Evolutionary conservation across 2,329 filamentous ascomycete species (phyloP).

Genomic region (Onygenales sp.): DNA sequence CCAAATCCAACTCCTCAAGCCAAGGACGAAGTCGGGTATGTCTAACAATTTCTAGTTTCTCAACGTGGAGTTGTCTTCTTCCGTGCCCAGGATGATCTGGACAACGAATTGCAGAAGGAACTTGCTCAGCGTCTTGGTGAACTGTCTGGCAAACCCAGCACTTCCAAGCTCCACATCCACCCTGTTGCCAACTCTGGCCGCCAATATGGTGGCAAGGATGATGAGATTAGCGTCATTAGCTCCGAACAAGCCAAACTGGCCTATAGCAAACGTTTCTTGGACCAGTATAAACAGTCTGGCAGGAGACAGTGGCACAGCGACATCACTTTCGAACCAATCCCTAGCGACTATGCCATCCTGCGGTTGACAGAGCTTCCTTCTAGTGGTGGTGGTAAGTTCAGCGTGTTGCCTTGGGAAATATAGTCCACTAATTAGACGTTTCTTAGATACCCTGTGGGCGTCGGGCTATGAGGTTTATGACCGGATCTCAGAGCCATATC

Average conservation of each 20-base stretch:
- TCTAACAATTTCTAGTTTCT: constrained; percentile 30
- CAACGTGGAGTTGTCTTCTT: constrained; percentile 47
- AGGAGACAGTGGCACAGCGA: constrained; percentile 40
- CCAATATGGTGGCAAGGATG: constrained; percentile 37
- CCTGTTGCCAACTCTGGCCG: constrained; percentile 40
- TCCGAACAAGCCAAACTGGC: constrained; percentile 30
- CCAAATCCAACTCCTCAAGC: background rate
- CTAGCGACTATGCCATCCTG: constrained; percentile 40
- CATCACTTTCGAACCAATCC: constrained; percentile 40
- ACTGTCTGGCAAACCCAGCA: constrained; percentile 38
- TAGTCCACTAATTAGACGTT: background rate
- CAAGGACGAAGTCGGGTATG: background rate
- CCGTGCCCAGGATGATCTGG: constrained; percentile 41
- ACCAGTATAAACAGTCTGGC: constrained; percentile 19
- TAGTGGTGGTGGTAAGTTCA: constrained; percentile 29
- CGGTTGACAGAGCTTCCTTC: constrained; percentile 34
- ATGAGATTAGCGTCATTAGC: constrained; percentile 42
- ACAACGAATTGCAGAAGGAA: constrained; percentile 43
- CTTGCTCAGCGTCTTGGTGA: constrained; percentile 41
- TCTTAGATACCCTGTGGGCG: constrained; percentile 34
- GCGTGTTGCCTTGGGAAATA: background rate
- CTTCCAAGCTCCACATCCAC: constrained; percentile 39
- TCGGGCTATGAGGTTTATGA: constrained; percentile 36
- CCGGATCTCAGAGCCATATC: constrained; percentile 29
- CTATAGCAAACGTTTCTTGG: constrained; percentile 25